These are phyloP conservation scores for Beauveria sp. DNA, from an alignment of 2,329 filamentous ascomycete genomes.

Conservation along the genomic window DNA sequence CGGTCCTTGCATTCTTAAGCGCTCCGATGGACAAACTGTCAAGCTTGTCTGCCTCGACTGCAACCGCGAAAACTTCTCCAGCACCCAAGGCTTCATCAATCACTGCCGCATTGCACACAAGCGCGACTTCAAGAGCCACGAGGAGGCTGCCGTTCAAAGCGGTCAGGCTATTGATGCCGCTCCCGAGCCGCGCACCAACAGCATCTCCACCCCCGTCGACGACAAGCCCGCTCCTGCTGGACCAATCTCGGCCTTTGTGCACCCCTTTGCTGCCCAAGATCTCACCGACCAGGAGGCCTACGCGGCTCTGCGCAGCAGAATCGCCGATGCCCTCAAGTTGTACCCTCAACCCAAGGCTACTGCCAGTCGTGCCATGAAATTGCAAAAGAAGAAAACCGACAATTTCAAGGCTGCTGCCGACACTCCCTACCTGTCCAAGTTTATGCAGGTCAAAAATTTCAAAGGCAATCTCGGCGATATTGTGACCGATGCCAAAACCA, in stretches of 20 bases:
- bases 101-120: conserved; percentile 95
- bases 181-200: conserved; percentile 13
- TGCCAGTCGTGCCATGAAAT: conserved; percentile 32
- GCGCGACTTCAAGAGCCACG: conserved; percentile 89
- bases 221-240: conserved; percentile 11
- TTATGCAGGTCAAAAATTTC: conserved; percentile 56
- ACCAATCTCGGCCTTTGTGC: conserved; percentile 20
- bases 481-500: conserved; percentile 52
- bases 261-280: conserved; percentile 32
- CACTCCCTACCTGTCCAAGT: conserved; percentile 59
- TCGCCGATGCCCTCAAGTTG: conserved; percentile 45
- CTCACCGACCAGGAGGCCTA: conserved; percentile 46
- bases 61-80: conserved; percentile 83
- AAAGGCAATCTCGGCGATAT: conserved; percentile 49
- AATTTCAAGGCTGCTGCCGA: conserved; percentile 42
- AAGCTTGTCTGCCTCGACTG: conserved; percentile 89
- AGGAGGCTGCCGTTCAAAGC: conserved; percentile 82
- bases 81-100: conserved; percentile 98
- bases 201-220: neutral
- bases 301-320: conserved; percentile 41
- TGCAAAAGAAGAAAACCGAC: conserved; percentile 18
- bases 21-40: conserved; percentile 77
- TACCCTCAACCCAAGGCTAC: conserved; percentile 44
- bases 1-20: conserved; percentile 76
- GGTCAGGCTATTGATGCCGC: conserved; percentile 66